Evolutionary conservation across 2,329 filamentous ascomycete species (phyloP), one percentile per base, ranked within the genome.

Genomic region (Truncatella angustata): DNA sequence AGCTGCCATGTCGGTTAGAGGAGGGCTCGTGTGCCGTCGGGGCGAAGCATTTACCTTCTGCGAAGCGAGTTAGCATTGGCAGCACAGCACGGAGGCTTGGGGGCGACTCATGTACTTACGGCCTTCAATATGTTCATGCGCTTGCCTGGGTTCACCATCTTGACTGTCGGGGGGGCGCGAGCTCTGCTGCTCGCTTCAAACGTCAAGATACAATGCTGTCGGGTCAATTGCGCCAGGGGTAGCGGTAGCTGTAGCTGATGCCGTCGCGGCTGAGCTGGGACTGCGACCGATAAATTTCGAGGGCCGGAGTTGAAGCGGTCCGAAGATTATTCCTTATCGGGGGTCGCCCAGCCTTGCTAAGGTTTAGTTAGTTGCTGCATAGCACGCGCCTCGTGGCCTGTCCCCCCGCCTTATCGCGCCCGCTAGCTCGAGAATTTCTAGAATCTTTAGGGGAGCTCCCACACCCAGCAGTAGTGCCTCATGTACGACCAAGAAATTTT

Each of bases 91-190:
- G n/a, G n/a, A n/a, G n/a, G n/a, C 11, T n/a, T 28, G 28, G 14
- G 24, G n/a, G n/a, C n/a, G n/a, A 4, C 23, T 12, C 20, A 18
- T 18, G 28, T 44, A 48, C 65, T 59, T 59, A 68, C 66, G 54
- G 57, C 58, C 60, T 65, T 54, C 56, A 68, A 60, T 60, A 56
- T 54, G 60, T 68, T 51, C 66, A 68, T 68, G 23, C 66, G 65
- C 56, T 63, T 67, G 50, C 66, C 66, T 53, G 64, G 64, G 51
- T 68, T 68, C 57, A 68, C 66, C 66, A 68, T 68, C 46, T 65
- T 64, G 64, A 55, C 58, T 45, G 53, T 49, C 40, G 55, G 42
- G n/a, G n/a, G n/a, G n/a, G n/a, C n/a, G n/a, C 58, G 60, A 65
- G 63, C 60, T 56, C 54, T 5, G 18, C n/a, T n/a, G n/a, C n/a